Evolutionary conservation across 129 eudicot species (phyloP).

Genomic region (Glebionis coronaria): DNA sequence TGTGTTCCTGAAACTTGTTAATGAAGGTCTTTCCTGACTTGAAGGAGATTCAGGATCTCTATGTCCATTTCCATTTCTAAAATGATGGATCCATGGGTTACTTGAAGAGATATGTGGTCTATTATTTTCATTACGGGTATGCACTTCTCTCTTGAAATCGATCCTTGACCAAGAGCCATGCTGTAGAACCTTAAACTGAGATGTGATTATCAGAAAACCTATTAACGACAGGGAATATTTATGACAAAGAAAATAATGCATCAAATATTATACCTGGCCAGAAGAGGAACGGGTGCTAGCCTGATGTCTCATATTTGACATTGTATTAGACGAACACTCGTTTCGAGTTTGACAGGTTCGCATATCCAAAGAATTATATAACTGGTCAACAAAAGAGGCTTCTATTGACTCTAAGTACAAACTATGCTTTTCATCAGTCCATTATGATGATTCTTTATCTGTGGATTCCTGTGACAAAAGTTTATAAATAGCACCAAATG

Average conservation of each 20-base stretch:
- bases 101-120: too few relatives aligned
- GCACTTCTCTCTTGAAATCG: constrained; percentile 35
- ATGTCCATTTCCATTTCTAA: constrained; percentile 34
- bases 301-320: too few relatives aligned
- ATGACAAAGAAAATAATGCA: too few relatives aligned
- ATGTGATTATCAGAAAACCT: not conserved
- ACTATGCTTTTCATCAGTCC: constrained; percentile 85
- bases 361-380: constrained; percentile 44
- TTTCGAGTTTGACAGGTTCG: constrained; percentile 32
- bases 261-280: too few relatives aligned
- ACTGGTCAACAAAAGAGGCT: too few relatives aligned
- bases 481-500: constrained; percentile 8
- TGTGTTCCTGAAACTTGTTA: constrained; percentile 29
- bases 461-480: constrained; percentile 35
- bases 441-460: constrained; percentile 39
- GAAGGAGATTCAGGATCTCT: constrained; percentile 12
- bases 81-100: too few relatives aligned
- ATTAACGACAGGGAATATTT: not conserved
- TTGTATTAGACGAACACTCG: constrained; percentile 12
- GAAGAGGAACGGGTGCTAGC: too few relatives aligned
- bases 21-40: constrained; percentile 24
- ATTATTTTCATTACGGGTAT: constrained; percentile 22
- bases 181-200: constrained; percentile 56
- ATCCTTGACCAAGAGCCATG: too few relatives aligned
- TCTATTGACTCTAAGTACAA: constrained; percentile 68